Evolutionary conservation across 2,329 filamentous ascomycete genomes (phyloP), one percentile per base, ranked within the genome.

Genomic region (Botrytis sinoallii): DNA sequence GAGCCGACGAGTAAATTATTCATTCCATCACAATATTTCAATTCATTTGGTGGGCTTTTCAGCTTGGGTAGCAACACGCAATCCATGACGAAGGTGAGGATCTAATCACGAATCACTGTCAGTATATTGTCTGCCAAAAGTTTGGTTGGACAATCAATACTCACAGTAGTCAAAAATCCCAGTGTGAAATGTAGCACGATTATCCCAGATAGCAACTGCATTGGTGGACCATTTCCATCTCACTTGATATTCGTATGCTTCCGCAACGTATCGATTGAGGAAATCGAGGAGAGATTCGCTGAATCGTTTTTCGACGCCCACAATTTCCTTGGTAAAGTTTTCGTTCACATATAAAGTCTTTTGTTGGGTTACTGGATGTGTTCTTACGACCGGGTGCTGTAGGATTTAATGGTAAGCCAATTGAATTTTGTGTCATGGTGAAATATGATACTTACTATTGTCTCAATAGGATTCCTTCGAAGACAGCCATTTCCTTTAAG

Each of bases 1-100:
- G 60, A 63, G 12, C 14, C 38, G n/a, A n/a, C 1, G 14, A 52
- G 16, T 10, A 29, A 25, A 55, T 40, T 0, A 4, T 55, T 42
- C 4, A 55, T 55, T 55, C 25, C 46, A 68, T 29, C 16, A 42
- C 25, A 38, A 42, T 35, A 16, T 16, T 14, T 25, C 16, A 20
- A 40, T n/a, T 68, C 65, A 68, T 55, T 29, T 68, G 16, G 46
- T 68, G 0, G 92, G 92, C 84, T 90, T 90, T 83, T 94, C 92
- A 0, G 90, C 92, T 70, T 94, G 81, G 9, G 89, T 85, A 0
- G 91, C 93, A 5, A 94, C 91, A 35, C 92, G 85, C 0, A 91
- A 93, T 3, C 92, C 92, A 79, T 94, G 91, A 55, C 92, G 84
- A 55, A 72, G 48, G 44, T 72, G 70, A 22, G 70, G 70, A 46